These are phyloP conservation scores for Hygrocybe coccinea DNA, from an alignment of 768 basidiomycete genomes.

Conservation along the genomic window DNA sequence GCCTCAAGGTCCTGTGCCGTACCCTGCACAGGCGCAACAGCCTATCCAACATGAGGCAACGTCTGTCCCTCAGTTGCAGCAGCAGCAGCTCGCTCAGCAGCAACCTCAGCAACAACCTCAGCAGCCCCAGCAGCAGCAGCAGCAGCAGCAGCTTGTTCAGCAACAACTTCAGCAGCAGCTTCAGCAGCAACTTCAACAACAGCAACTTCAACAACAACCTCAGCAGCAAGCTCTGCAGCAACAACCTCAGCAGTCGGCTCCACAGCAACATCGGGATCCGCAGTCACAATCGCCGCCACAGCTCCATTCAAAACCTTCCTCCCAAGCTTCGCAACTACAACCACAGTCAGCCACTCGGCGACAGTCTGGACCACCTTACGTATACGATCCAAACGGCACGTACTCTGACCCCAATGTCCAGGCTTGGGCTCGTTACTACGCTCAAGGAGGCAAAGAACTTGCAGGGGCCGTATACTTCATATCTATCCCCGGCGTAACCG, in stretches of 20 bases:
- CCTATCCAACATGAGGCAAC: conserved; percentile 16
- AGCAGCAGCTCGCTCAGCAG: conserved; percentile 5
- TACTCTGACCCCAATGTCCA: conserved; percentile 80
- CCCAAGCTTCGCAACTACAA: conserved; percentile 18
- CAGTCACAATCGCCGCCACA: conserved; percentile 26
- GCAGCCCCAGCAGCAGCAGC: conserved; percentile 15
- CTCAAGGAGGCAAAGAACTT: conserved; percentile 67
- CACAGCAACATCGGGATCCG: conserved; percentile 26
- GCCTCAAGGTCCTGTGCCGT: conserved; percentile 37
- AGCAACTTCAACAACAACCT: conserved; percentile 8
- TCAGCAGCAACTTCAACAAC: conserved; percentile 17
- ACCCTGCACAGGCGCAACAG: conserved; percentile 31
- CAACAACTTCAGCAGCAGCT: conserved; percentile 23
- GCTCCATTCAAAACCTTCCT: conserved; percentile 19
- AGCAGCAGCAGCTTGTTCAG: conserved; percentile 18
- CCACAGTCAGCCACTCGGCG: conserved; percentile 11
- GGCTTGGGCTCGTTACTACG: conserved; percentile 84
- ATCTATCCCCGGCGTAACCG: conserved; percentile 69
- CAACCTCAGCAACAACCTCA: conserved; percentile 6
- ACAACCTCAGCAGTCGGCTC: conserved; percentile 1
- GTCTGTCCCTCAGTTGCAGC: conserved; percentile 17
- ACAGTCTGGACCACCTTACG: conserved; percentile 41
- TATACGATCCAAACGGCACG: conserved; percentile 59
- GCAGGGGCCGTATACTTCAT: conserved; percentile 80
- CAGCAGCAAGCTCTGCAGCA: background rate